Percentiles rank a stretch among this genome's conserved stretches.
phyloP scores from a whole-genome alignment of 371 early-diverging fungal genomes.

The Mucor velutinosus region DNA sequence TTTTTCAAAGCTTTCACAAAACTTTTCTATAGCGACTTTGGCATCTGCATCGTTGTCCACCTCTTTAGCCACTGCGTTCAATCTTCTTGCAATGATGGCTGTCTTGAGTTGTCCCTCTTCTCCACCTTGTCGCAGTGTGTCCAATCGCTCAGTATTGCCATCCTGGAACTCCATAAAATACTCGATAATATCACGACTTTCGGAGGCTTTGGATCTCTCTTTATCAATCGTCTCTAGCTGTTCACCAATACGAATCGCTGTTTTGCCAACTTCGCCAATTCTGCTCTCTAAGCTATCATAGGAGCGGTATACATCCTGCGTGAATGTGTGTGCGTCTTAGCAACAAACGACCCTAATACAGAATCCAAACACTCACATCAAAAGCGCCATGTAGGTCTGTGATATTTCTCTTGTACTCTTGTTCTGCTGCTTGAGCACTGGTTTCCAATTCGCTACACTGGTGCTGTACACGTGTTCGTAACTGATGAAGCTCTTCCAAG shows the following conservation, averaged over 20 bases:
- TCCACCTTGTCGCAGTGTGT: conserved; percentile 71
- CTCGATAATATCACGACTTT: conserved; percentile 88
- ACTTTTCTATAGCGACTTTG: conserved; percentile 81
- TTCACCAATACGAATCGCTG: conserved; percentile 96
- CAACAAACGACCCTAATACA: not conserved
- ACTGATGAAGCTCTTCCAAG: conserved; percentile 75
- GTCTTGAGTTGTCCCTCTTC: conserved; percentile 91
- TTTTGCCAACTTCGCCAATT: conserved; percentile 91
- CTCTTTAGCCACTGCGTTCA: conserved; percentile 88
- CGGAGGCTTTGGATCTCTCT: conserved; percentile 83
- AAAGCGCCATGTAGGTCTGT: conserved; percentile 71
- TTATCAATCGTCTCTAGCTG: conserved; percentile 94
- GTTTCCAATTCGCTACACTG: conserved; percentile 86
- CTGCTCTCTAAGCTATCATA: conserved; percentile 86
- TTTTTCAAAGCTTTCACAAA: conserved; percentile 91
- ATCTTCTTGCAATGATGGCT: conserved; percentile 82
- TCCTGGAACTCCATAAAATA: conserved; percentile 89
- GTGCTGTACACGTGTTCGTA: conserved; percentile 75
- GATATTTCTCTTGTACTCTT: conserved; percentile 74
- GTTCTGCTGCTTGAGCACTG: conserved; percentile 71
- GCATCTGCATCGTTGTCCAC: conserved; percentile 81
- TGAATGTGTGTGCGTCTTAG: conserved; percentile 7
- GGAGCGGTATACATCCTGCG: conserved; percentile 76
- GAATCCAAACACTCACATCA: conserved; percentile 52
- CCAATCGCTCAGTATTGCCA: conserved; percentile 74